A percentile compares a stretch with the other conserved stretches of the same genome.
These are phyloP conservation scores for Fraxinus nigra DNA, from an alignment of 305 asterid genomes.

Conservation along the genomic window DNA sequence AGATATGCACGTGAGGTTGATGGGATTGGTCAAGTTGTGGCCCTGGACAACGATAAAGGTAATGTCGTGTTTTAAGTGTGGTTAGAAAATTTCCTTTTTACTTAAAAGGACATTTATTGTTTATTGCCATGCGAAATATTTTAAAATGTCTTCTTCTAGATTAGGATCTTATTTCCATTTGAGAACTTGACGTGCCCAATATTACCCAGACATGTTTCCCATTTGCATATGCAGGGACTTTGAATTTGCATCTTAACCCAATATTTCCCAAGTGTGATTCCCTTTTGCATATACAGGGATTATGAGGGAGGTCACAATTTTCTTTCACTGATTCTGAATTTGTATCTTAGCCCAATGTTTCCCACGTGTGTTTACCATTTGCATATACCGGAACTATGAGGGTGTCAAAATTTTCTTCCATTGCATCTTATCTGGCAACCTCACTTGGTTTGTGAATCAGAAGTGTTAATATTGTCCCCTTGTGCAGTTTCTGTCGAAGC, in stretches of 20 bases:
- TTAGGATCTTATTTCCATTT: not conserved
- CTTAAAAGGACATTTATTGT: not conserved
- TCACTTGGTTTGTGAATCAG: not conserved
- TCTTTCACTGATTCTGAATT: not conserved
- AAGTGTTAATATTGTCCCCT: slow-evolving; percentile 17
- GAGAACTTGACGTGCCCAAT: not conserved
- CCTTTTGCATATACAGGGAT: not conserved
- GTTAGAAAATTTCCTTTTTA: not conserved
- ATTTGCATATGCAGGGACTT: not conserved
- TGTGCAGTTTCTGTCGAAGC: slow-evolving; percentile 86
- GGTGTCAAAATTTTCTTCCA: not conserved
- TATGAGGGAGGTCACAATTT: not conserved
- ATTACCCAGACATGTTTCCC: not conserved
- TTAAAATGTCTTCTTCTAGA: not conserved
- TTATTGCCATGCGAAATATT: not conserved
- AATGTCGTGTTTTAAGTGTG: not conserved
- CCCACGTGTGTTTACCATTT: not conserved
- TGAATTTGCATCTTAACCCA: not conserved
- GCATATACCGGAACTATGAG: not conserved
- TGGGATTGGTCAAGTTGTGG: slow-evolving; percentile 90
- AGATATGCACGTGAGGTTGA: slow-evolving; percentile 94
- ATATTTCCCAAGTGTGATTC: not conserved
- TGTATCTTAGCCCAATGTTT: not conserved
- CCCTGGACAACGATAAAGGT: slow-evolving; percentile 92
- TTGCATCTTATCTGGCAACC: not conserved